phyloP scores from a whole-genome alignment of 805 yeast genomes.

The Pichia kluyveri region DNA sequence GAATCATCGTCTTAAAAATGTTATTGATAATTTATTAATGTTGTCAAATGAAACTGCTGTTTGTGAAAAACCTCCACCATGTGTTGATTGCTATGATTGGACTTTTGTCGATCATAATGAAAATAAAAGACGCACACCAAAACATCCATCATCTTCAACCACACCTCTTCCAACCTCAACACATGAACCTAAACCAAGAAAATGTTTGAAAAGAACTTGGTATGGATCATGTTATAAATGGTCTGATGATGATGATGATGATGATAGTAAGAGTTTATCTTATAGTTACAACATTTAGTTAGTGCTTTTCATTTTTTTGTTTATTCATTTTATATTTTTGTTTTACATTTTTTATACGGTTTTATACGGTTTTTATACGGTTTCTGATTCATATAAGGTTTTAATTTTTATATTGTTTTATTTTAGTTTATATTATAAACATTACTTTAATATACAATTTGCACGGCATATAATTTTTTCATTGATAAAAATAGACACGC shows the following conservation, averaged over 20 bases:
- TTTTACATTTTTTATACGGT: no score
- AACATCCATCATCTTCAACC: conserved; percentile 7
- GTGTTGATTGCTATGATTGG: conserved; percentile 91
- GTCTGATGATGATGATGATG: conserved; percentile 22
- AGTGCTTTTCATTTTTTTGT: neutral
- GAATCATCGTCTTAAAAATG: conserved; percentile 86
- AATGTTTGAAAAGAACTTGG: conserved; percentile 53
- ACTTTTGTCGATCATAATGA: conserved; percentile 48
- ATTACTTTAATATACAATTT: no score
- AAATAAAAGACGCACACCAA: conserved; percentile 18
- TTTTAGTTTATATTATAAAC: no score
- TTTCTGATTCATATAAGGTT: no score
- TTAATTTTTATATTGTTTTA: no score
- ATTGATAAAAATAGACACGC: no score
- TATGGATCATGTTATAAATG: conserved; percentile 42
- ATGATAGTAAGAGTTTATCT: neutral
- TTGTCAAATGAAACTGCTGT: conserved; percentile 68
- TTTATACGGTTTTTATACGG: no score
- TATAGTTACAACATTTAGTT: neutral
- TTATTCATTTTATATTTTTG: no score
- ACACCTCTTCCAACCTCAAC: conserved; percentile 12
- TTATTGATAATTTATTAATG: conserved; percentile 69
- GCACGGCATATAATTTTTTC: no score
- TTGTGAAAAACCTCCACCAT: conserved; percentile 70
- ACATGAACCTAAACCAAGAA: conserved; percentile 26